These are phyloP conservation scores for Porodaedalea pini DNA, from an alignment of 1,284 basidiomycete genomes.

Conservation along the genomic window DNA sequence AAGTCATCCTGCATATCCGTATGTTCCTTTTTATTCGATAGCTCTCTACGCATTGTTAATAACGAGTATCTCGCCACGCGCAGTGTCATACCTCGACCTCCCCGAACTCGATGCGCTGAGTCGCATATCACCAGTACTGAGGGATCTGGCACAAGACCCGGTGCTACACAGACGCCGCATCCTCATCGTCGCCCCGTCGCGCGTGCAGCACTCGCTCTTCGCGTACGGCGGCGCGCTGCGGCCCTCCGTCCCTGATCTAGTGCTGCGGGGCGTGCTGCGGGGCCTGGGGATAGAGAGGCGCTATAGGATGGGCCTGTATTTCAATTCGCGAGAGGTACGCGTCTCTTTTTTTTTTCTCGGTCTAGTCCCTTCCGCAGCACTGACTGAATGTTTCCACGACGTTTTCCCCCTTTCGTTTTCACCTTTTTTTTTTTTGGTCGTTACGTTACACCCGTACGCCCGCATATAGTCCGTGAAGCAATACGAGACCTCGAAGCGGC, in stretches of 20 bases:
- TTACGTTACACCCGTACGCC: slow-evolving; percentile 10
- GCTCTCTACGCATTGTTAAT: background rate
- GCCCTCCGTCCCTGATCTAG: slow-evolving; percentile 60
- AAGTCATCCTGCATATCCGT: slow-evolving; percentile 19
- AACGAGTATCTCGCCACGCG: background rate
- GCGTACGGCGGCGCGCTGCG: slow-evolving; percentile 51
- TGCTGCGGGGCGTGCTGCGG: slow-evolving; percentile 62
- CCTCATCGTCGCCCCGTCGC: slow-evolving; percentile 58
- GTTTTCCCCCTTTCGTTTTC: background rate
- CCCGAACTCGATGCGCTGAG: slow-evolving; percentile 59
- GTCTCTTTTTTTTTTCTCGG: background rate
- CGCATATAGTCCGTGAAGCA: slow-evolving; percentile 49
- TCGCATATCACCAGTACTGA: slow-evolving; percentile 43
- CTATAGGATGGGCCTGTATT: slow-evolving; percentile 60
- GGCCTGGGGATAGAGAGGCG: slow-evolving; percentile 61
- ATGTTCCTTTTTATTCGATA: background rate
- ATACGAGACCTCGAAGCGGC: slow-evolving; percentile 49
- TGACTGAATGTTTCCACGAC: background rate
- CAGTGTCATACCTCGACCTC: slow-evolving; percentile 67
- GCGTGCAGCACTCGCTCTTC: slow-evolving; percentile 62
- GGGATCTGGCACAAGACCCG: slow-evolving; percentile 52
- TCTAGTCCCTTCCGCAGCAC: too few relatives aligned
- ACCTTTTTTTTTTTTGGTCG: slow-evolving; percentile 18
- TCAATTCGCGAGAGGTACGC: slow-evolving; percentile 58
- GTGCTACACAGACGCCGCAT: slow-evolving; percentile 58